Base-by-base conservation (phyloP, 192 early-diverging fungal genomes). In the Gaertneriomyces sp. region DNA sequence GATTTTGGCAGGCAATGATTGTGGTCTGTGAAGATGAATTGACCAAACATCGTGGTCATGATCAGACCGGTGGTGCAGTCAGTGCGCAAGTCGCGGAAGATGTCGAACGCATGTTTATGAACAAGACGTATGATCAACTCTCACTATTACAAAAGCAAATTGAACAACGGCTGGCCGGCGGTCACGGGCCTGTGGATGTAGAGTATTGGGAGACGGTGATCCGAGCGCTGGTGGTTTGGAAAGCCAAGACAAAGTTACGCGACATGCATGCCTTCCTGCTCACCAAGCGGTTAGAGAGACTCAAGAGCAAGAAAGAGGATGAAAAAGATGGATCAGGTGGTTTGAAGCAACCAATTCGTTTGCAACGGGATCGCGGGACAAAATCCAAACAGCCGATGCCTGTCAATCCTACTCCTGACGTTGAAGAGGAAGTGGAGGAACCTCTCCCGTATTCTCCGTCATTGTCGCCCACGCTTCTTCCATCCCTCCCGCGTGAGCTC, bases 181-280 rank as follows among this genome's bases (percentile, higher is more conserved):
- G 82, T 14, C 80, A 82, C 5, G 80, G 72, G 8, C 81, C 75
- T 5, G 85, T 94, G 14, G 95, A 96, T 75, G 90, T 94, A 2
- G 95, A 98, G 43, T 98, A 95, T 69, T 98, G 95, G 95, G 94
- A 95, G 59, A 82, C 85, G 0, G 74, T 93, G 11, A 72, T 94
- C 58, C 83, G 84, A 41, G 84, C 83, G 45, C 64, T 94, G 45
- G 79, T 84, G 7, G 91, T 94, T 0, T 91, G 88, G 81, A 92
- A 90, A 73, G 90, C 94, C 19, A 90, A 90, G 62, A 86, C 89
- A 2, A 84, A 81, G 53, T 68, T 88, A 40, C 79, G 80, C 33
- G 84, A 87, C 53, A 96, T 95, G 87, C 93, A 98, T 75, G 76
- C 84, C 58, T 77, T 77, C 42, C 77, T 96, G 39, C 70, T 98